These are phyloP conservation scores for Dillenia turbinata DNA, from an alignment of 164 flowering plant species.

Conservation along the genomic window DNA sequence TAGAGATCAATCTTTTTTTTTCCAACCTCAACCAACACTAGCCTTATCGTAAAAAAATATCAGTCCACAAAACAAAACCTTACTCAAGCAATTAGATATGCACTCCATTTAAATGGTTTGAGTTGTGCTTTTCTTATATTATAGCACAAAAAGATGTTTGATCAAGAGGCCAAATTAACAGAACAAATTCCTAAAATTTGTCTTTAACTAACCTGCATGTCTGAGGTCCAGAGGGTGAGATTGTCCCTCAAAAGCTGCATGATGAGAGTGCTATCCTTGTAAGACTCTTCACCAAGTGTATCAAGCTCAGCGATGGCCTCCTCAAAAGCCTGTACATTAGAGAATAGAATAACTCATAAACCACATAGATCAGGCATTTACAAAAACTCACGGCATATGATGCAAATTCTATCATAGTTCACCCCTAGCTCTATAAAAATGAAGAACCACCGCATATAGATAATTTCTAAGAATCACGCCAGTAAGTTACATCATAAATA, in stretches of 20 bases:
- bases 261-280: slow-evolving; percentile 52
- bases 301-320: slow-evolving; percentile 67
- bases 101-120: too few species aligned
- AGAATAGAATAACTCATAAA: background rate
- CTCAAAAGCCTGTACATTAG: slow-evolving; percentile 46
- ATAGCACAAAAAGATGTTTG: background rate
- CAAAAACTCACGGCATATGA: too few species aligned
- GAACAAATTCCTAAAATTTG: background rate
- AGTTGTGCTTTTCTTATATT: background rate
- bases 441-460: too few species aligned
- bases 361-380: background rate
- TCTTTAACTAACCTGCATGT: slow-evolving; percentile 25
- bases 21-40: too few species aligned
- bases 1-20: too few species aligned
- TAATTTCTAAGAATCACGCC: too few species aligned
- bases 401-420: too few species aligned
- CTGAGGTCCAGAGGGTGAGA: slow-evolving; percentile 23
- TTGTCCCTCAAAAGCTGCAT: slow-evolving; percentile 29
- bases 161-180: background rate
- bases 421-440: too few species aligned
- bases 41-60: too few species aligned
- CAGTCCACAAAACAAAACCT: too few species aligned
- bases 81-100: too few species aligned
- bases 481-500: too few species aligned
- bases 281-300: slow-evolving; percentile 56